phyloP scores from a whole-genome alignment of 208 protist genomes.

The Leishmania major region DNA sequence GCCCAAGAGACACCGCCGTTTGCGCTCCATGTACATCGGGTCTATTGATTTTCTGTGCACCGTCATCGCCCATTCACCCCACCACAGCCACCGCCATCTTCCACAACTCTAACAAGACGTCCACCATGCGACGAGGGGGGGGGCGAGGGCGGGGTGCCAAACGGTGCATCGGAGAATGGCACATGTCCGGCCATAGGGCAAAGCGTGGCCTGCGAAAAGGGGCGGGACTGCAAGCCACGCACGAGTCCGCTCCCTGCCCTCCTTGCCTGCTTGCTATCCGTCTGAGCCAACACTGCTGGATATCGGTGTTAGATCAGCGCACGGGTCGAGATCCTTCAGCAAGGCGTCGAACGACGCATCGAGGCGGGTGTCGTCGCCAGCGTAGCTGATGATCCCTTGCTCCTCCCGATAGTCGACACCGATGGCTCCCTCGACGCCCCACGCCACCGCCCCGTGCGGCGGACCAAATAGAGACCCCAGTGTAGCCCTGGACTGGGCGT shows the following conservation, averaged over 20 bases:
- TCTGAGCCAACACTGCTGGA: not conserved
- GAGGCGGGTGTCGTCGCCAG: not conserved
- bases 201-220: not conserved
- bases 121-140: not conserved
- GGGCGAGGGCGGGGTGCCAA: not conserved
- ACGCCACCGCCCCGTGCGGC: not conserved
- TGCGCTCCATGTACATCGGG: not conserved
- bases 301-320: not conserved
- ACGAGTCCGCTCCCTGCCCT: not conserved
- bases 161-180: not conserved
- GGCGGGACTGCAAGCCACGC: not conserved
- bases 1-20: not conserved
- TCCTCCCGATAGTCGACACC: not conserved
- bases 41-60: not conserved
- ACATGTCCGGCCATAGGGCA: not conserved
- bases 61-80: not conserved
- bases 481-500: not conserved
- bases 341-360: constrained; percentile 11
- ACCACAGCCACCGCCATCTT: not conserved
- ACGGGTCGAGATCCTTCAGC: constrained; percentile 15
- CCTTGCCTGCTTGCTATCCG: not conserved
- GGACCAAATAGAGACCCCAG: constrained; percentile 7
- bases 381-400: not conserved
- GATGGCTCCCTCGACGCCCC: not conserved
- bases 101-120: not conserved